Conservation (phyloP, 2,329 filamentous ascomycete species). For the Fusarium nodosum region DNA sequence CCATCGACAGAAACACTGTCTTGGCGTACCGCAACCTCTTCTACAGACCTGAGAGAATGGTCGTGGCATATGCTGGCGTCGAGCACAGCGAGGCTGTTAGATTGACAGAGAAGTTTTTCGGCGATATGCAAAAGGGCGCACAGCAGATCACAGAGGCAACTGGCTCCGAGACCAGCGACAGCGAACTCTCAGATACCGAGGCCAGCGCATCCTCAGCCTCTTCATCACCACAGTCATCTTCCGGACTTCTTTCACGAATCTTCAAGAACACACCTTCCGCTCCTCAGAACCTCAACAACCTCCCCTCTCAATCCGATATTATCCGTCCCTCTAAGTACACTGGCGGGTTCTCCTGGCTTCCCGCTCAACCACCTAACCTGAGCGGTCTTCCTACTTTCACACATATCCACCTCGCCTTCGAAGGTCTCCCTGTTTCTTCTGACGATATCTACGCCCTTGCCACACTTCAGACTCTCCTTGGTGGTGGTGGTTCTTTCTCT, state of each 20-base stretch:
- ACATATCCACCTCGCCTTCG: slow-evolving; percentile 95
- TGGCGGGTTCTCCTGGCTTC: slow-evolving; percentile 90
- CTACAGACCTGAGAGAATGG: slow-evolving; percentile 90
- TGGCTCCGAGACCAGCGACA: slow-evolving; percentile 70
- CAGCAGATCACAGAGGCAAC: slow-evolving; percentile 64
- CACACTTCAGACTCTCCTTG: slow-evolving; percentile 93
- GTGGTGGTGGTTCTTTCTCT: slow-evolving; percentile 95
- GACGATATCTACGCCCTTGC: slow-evolving; percentile 97
- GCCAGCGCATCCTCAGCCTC: slow-evolving; percentile 53
- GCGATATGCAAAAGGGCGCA: slow-evolving; percentile 77
- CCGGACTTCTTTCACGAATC: slow-evolving; percentile 82
- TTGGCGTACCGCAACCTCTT: slow-evolving; percentile 85
- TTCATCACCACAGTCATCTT: slow-evolving; percentile 61
- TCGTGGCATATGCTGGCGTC: slow-evolving; percentile 94
- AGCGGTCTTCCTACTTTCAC: slow-evolving; percentile 80
- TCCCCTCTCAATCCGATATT: slow-evolving; percentile 68
- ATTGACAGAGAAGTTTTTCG: slow-evolving; percentile 88
- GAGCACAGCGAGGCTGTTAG: slow-evolving; percentile 83
- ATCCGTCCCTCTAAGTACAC: slow-evolving; percentile 83
- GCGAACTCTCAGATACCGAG: slow-evolving; percentile 55
- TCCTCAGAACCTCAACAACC: slow-evolving; percentile 67
- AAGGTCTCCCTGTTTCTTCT: slow-evolving; percentile 90
- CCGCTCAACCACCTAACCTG: slow-evolving; percentile 82
- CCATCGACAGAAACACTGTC: slow-evolving; percentile 81
- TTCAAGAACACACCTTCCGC: slow-evolving; percentile 85